A percentile compares a stretch with the other conserved stretches of the same genome.
These are phyloP conservation scores for Diaporthe citriasiana DNA, from an alignment of 2,329 filamentous ascomycete genomes.

Conservation along the genomic window DNA sequence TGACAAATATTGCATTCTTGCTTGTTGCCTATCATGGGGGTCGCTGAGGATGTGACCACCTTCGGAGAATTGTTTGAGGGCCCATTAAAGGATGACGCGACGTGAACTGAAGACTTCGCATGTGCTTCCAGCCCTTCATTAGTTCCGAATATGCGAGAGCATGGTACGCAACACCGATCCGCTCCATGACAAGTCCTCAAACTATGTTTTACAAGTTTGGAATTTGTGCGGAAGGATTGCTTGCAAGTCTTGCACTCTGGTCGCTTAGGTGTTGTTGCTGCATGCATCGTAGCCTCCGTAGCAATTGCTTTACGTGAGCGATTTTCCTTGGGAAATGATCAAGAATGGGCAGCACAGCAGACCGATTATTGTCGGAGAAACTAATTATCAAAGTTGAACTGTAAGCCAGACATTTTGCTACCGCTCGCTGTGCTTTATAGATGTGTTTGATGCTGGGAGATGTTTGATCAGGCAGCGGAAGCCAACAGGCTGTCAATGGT, in stretches of 20 bases:
- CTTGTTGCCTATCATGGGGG: not conserved
- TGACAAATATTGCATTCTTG: not conserved
- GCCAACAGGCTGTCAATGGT: not conserved
- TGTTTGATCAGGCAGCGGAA: not conserved
- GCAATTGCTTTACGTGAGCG: not conserved
- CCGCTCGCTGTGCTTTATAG: not conserved
- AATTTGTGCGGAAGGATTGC: not conserved
- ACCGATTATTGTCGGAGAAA: not conserved
- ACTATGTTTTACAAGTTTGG: constrained; percentile 1
- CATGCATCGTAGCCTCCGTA: not conserved
- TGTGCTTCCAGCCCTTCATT: constrained; percentile 1
- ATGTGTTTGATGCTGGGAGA: not conserved
- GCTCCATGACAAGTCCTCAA: not conserved
- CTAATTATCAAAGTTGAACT: not conserved
- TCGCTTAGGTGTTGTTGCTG: not conserved
- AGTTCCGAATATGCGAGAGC: not conserved
- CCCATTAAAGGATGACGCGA: too few species aligned
- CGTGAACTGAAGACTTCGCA: not conserved
- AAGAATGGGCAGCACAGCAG: not conserved
- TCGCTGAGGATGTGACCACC: not conserved
- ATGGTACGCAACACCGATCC: constrained; percentile 8
- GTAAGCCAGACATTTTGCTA: not conserved
- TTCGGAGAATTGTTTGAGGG: not conserved
- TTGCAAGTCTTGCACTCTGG: not conserved
- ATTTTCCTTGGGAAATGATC: not conserved